These are phyloP conservation scores for Acephala macrosclerotiorum DNA, from an alignment of 2,329 filamentous ascomycete species.

Conservation along the genomic window DNA sequence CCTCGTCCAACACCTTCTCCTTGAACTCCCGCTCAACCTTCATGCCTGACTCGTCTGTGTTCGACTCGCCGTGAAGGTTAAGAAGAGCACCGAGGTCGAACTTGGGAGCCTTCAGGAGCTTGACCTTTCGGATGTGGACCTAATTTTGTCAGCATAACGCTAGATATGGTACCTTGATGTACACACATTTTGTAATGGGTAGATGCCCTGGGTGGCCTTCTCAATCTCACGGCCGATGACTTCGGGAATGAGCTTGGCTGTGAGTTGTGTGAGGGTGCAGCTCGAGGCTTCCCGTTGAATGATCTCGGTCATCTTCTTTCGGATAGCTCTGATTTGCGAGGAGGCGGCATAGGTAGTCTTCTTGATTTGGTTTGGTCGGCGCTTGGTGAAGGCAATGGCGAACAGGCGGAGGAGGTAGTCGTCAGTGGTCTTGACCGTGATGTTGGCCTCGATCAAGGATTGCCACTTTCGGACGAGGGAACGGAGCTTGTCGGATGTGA, in stretches of 20 bases:
- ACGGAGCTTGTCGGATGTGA: constrained; percentile 99
- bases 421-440: constrained; percentile 99
- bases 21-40: constrained; percentile 99
- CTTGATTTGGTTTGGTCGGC: constrained; percentile 99
- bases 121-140: constrained; percentile 99
- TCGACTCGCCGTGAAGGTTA: constrained; percentile 96
- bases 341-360: constrained; percentile 99
- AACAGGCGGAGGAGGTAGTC: constrained; percentile 99
- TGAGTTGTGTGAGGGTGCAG: constrained; percentile 96
- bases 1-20: constrained; percentile 92
- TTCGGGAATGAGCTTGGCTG: constrained; percentile 98
- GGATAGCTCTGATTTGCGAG: constrained; percentile 96
- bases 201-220: constrained; percentile 99
- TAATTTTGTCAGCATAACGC: constrained; percentile 49
- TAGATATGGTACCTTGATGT: constrained; percentile 3
- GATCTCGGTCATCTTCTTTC: constrained; percentile 99
- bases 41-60: constrained; percentile 94
- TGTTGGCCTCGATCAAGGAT: constrained; percentile 98
- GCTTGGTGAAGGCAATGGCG: constrained; percentile 99
- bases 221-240: constrained; percentile 99
- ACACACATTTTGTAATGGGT: constrained; percentile 97
- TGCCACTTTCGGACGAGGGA: constrained; percentile 99
- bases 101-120: constrained; percentile 98
- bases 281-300: constrained; percentile 94
- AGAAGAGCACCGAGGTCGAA: constrained; percentile 98